These are phyloP conservation scores for Suhomyces atakaporum DNA, from an alignment of 1,139 yeast genomes.

Conservation along the genomic window DNA sequence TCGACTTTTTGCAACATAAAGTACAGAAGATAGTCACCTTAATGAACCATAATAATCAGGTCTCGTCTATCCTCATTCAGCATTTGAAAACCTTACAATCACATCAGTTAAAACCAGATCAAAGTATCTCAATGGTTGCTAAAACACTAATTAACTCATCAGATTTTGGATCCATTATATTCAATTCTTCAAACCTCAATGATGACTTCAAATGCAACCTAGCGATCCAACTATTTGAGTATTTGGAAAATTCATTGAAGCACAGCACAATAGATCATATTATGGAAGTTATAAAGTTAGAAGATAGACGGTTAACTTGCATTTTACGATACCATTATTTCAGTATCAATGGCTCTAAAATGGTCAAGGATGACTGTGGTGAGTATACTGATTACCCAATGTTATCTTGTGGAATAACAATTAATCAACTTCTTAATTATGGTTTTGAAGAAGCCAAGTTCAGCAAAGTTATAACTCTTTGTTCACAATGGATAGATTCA, in stretches of 20 bases:
- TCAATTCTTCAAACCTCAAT: constrained; percentile 1
- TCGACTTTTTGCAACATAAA: constrained; percentile 18
- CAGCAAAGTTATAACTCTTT: constrained; percentile 13
- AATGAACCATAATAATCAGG: constrained; percentile 1
- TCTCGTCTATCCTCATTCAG: constrained; percentile 5
- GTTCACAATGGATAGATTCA: constrained; percentile 14
- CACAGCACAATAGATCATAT: constrained; percentile 16
- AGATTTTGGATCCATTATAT: constrained; percentile 2
- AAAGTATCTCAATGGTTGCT: constrained; percentile 16
- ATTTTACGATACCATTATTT: constrained; percentile 24
- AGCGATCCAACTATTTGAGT: constrained; percentile 12
- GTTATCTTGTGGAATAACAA: constrained; percentile 23
- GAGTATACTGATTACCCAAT: constrained; percentile 6
- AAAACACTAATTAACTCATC: constrained; percentile 9
- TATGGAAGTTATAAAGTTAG: constrained; percentile 15
- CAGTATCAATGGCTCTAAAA: constrained; percentile 22
- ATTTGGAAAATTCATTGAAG: constrained; percentile 16
- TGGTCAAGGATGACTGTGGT: not conserved
- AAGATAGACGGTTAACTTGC: constrained; percentile 14
- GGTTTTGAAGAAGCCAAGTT: constrained; percentile 25
- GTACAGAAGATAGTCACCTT: constrained; percentile 18
- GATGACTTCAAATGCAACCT: constrained; percentile 9
- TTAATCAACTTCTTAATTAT: constrained; percentile 23
- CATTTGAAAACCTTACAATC: constrained; percentile 5
- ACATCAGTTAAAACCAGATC: constrained; percentile 4